Conservation (phyloP, 306 rosid genomes). For the Ziziphus jujuba region DNA sequence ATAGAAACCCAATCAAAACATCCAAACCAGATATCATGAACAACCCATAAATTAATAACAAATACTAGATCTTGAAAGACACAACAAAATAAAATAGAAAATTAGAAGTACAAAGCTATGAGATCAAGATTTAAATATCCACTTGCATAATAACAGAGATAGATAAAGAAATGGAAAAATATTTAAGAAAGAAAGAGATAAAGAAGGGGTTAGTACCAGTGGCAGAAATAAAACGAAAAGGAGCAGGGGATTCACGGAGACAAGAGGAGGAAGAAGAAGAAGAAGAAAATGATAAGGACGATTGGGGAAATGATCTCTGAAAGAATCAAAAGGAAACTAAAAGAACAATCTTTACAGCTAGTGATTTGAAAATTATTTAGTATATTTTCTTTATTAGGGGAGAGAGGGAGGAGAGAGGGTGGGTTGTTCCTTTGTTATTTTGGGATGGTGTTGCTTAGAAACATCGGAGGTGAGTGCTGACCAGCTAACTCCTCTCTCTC, state of each 20-base stretch:
- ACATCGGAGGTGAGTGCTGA: conserved; percentile 78
- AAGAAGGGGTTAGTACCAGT: conserved; percentile 28
- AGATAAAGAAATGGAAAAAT: conserved; percentile 1
- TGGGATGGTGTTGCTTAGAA: conserved; percentile 71
- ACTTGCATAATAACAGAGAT: neutral
- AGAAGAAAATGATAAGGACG: neutral
- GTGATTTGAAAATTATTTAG: neutral
- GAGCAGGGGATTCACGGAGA: neutral
- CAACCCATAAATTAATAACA: neutral
- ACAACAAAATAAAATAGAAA: conserved; percentile 1
- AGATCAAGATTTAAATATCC: conserved; percentile 7
- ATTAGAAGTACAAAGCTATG: neutral
- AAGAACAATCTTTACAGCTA: conserved; percentile 18
- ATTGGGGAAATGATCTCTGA: neutral
- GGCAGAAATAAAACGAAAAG: neutral
- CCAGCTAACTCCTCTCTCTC: conserved; percentile 41
- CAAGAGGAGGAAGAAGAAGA: neutral
- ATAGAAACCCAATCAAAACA: conserved; percentile 5
- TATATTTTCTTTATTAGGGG: neutral
- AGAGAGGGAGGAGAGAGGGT: conserved; percentile 17
- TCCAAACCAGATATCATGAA: neutral
- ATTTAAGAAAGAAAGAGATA: conserved; percentile 1
- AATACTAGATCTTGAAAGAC: conserved; percentile 16
- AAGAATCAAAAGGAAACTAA: neutral
- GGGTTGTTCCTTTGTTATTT: conserved; percentile 45